Conservation (phyloP, 257 asterid species). For the Solanum ahanhuiri region DNA sequence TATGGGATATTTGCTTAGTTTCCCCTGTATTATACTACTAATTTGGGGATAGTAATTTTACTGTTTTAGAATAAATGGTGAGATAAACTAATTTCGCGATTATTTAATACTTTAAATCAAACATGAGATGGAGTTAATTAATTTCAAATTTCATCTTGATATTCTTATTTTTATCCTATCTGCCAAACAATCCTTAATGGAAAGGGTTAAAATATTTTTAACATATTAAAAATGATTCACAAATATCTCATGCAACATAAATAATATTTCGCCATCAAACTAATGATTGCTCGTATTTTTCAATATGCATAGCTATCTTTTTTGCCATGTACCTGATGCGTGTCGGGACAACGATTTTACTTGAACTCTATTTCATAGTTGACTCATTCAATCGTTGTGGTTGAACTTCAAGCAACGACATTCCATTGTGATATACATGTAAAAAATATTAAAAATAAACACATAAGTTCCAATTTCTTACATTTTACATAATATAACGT, state of each 20-base stretch:
- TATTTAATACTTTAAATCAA: too few relatives aligned
- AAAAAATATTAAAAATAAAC: not conserved
- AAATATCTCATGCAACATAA: not conserved
- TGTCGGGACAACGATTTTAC: fast-evolving
- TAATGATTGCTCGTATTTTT: not conserved
- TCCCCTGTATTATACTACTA: not conserved
- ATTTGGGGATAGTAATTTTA: not conserved
- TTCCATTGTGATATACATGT: not conserved
- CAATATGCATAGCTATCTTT: not conserved
- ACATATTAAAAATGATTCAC: not conserved
- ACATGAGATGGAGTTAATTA: not conserved
- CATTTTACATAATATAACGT: not conserved
- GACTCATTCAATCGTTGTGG: not conserved
- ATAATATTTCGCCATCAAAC: not conserved
- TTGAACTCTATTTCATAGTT: not conserved
- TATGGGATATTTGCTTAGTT: not conserved
- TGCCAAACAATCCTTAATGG: not conserved
- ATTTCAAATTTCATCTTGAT: not conserved
- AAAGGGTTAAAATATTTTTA: not conserved
- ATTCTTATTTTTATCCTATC: not conserved
- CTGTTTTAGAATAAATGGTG: not conserved
- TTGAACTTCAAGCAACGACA: not conserved
- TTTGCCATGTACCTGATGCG: not conserved
- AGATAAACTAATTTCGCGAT: too few relatives aligned
- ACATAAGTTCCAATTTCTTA: not conserved